Evolutionary conservation across 768 basidiomycete species (phyloP).

Genomic region (Tylopilus balloui): DNA sequence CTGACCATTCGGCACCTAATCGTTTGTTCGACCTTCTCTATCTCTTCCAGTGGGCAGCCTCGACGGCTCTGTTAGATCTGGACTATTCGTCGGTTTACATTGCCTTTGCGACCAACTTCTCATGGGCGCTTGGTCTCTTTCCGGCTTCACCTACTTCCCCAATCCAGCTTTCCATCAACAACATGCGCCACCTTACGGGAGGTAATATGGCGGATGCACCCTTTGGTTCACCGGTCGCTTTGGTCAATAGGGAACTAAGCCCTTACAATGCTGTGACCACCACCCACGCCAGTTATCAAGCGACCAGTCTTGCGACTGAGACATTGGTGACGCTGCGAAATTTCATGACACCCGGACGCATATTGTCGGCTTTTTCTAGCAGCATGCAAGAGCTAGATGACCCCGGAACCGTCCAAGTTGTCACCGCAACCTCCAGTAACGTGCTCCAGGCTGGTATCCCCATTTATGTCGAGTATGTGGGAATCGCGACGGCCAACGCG

Average conservation of each 20-base stretch:
- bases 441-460: conserved; percentile 77
- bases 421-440: conserved; percentile 59
- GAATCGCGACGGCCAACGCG: conserved; percentile 80
- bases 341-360: conserved; percentile 4
- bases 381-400: conserved; percentile 25
- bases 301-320: conserved; percentile 2
- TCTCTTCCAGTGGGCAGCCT: conserved; percentile 81
- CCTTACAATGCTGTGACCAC: conserved; percentile 55
- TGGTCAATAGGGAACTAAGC: conserved; percentile 77
- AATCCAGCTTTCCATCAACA: conserved; percentile 74
- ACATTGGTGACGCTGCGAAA: conserved; percentile 11
- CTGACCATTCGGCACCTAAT: conserved; percentile 59
- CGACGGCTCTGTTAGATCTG: conserved; percentile 72
- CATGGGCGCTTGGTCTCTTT: conserved; percentile 82
- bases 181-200: conserved; percentile 79
- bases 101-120: conserved; percentile 80
- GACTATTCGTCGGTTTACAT: conserved; percentile 86
- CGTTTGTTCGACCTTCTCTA: conserved; percentile 78
- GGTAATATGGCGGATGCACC: conserved; percentile 61
- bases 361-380: conserved; percentile 8
- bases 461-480: conserved; percentile 71
- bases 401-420: conserved; percentile 50
- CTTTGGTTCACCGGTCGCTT: conserved; percentile 58
- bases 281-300: background rate
- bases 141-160: conserved; percentile 46